Conservation (phyloP, 2,329 filamentous ascomycete genomes). For the Fusarium sp. region DNA sequence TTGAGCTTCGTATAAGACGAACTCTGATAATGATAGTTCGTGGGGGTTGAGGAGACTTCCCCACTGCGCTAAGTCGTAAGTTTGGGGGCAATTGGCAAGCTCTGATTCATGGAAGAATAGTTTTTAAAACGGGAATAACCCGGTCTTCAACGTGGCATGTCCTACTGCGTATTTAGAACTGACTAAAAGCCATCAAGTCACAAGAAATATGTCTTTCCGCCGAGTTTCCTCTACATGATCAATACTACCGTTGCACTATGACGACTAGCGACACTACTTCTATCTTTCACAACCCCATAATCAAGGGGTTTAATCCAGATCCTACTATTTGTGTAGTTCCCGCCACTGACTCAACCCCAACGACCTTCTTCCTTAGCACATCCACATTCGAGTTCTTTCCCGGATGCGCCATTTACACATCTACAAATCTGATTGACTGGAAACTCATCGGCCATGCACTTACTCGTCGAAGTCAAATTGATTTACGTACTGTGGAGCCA, state of each 20-base stretch:
- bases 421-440: constrained; percentile 66
- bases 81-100: too few species aligned
- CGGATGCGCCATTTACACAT: constrained; percentile 71
- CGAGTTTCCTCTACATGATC: background rate
- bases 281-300: constrained; percentile 64
- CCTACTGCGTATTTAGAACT: too few species aligned
- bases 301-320: constrained; percentile 73
- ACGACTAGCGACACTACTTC: background rate
- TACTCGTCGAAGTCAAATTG: constrained; percentile 63
- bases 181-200: background rate
- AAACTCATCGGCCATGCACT: constrained; percentile 65
- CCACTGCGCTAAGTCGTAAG: too few species aligned
- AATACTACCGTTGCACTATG: constrained; percentile 14
- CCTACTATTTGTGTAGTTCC: constrained; percentile 62
- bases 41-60: too few species aligned
- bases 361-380: constrained; percentile 68
- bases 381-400: constrained; percentile 74
- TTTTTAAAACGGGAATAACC: background rate
- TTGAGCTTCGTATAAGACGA: too few species aligned
- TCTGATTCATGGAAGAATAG: too few species aligned
- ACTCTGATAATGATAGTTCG: too few species aligned
- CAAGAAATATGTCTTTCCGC: too few species aligned
- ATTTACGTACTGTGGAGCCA: constrained; percentile 65
- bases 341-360: constrained; percentile 46
- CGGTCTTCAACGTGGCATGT: background rate